phyloP scores from a whole-genome alignment of 2,329 filamentous ascomycete species.

The Alternaria sp. region DNA sequence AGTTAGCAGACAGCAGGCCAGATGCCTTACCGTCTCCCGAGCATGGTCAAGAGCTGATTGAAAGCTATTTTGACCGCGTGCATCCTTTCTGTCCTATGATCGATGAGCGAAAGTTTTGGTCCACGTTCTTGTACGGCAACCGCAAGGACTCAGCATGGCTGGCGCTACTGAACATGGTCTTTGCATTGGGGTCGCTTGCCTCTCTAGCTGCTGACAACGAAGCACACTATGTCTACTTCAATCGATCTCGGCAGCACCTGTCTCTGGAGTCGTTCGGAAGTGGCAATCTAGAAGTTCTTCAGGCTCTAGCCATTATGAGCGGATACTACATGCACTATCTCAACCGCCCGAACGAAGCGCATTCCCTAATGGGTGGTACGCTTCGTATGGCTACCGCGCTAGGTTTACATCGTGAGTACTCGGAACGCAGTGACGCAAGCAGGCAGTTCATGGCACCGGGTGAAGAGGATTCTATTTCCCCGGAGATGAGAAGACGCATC shows the following conservation, averaged over 20 bases:
- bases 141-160: constrained; percentile 75
- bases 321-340: constrained; percentile 82
- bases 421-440: constrained; percentile 42
- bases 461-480: constrained; percentile 48
- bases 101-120: constrained; percentile 75
- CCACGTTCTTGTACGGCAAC: constrained; percentile 69
- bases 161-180: constrained; percentile 77
- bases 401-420: constrained; percentile 73
- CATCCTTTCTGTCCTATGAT: constrained; percentile 78
- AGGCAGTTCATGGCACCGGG: constrained; percentile 29
- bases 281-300: constrained; percentile 76
- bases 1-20: constrained; percentile 42
- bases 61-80: constrained; percentile 78
- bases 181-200: constrained; percentile 77
- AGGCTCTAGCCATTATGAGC: constrained; percentile 75
- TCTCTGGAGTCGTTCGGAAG: constrained; percentile 73
- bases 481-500: constrained; percentile 53
- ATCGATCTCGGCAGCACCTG: constrained; percentile 71
- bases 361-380: constrained; percentile 75
- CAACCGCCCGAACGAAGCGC: constrained; percentile 79
- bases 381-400: constrained; percentile 78
- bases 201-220: constrained; percentile 70
- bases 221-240: constrained; percentile 75
- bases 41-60: constrained; percentile 73
- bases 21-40: constrained; percentile 65